A percentile compares a stretch with the other conserved stretches of the same genome.
phyloP scores from a whole-genome alignment of 2,329 filamentous ascomycete genomes.

The Trichophyton verrucosum region DNA sequence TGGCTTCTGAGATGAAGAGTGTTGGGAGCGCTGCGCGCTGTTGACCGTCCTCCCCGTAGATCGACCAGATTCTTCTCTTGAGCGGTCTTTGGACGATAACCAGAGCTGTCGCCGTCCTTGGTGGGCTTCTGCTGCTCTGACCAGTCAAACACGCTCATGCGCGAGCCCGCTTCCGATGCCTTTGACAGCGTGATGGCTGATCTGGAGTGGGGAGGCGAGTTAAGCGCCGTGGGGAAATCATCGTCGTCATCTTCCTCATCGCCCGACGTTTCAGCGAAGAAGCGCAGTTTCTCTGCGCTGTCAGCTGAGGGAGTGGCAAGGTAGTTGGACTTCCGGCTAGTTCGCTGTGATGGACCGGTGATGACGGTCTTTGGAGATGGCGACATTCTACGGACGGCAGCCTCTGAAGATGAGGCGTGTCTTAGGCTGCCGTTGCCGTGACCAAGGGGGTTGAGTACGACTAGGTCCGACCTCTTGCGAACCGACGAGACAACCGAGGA shows the following conservation, averaged over 20 bases:
- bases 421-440: neutral
- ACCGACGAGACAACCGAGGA: neutral
- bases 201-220: neutral
- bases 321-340: neutral
- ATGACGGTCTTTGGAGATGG: neutral
- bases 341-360: neutral
- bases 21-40: slow-evolving; percentile 46
- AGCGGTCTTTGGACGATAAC: slow-evolving; percentile 48
- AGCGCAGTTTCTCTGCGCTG: neutral
- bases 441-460: too few species aligned
- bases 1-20: slow-evolving; percentile 53
- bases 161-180: slow-evolving; percentile 3
- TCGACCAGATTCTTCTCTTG: slow-evolving; percentile 51
- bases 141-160: slow-evolving; percentile 45
- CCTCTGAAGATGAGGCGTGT: neutral
- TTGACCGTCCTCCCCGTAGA: slow-evolving; percentile 43
- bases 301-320: neutral
- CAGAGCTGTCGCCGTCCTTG: slow-evolving; percentile 41
- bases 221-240: neutral
- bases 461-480: neutral
- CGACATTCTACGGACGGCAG: neutral
- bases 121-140: slow-evolving; percentile 47
- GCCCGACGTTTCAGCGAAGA: neutral
- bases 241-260: neutral
- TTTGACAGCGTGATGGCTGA: slow-evolving; percentile 9